Base-by-base conservation (phyloP, 768 basidiomycete species). In the Hortiboletus campestris region DNA sequence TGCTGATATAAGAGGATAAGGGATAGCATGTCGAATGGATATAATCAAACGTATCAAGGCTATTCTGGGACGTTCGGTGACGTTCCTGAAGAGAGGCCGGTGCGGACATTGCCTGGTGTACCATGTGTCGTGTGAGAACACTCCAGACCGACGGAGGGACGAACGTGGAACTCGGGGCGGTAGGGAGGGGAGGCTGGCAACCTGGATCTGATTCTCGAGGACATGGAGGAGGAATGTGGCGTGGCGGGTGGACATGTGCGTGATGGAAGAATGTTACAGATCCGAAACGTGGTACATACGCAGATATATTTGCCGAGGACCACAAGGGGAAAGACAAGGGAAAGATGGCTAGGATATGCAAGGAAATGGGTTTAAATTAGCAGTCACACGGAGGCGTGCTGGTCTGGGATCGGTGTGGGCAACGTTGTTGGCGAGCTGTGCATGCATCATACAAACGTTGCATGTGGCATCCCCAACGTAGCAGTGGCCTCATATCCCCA, bases 391-490 rank as follows among this genome's bases (percentile, higher is more conserved):
- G 45, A 38, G 32, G 44, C 34, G n/a, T 34, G 32, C 32, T 11
- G 39, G 34, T 36, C 36, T 36, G 44, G 43, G 51, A 62, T 60
- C 59, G 59, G 20, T 45, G 49, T 51, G 62, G 25, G 60, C 51
- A 66, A 65, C 60, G 64, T 59, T 59, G 66, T 55, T 67, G 46
- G 49, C 29, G 46, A 55, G 61, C 60, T 56, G 49, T 61, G 57
- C 50, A 29, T 29, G 28, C n/a, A 32, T 41, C 55, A 53, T 60
- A 49, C 25, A 41, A 56, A 61, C 59, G 59, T 55, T 56, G 53
- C 49, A 20, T 36, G 13, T 25, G 22, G 10, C 34, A 28, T 19
- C 34, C 32, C 22, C 22, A 49, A 28, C 46, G 8, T 16, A 17
- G 12, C n/a, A 32, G 25, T 29, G 19, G n/a, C 4, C 31, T 31